These are phyloP conservation scores for Geotrichum citri-aurantii DNA, from an alignment of 1,139 yeast genomes.

Conservation along the genomic window DNA sequence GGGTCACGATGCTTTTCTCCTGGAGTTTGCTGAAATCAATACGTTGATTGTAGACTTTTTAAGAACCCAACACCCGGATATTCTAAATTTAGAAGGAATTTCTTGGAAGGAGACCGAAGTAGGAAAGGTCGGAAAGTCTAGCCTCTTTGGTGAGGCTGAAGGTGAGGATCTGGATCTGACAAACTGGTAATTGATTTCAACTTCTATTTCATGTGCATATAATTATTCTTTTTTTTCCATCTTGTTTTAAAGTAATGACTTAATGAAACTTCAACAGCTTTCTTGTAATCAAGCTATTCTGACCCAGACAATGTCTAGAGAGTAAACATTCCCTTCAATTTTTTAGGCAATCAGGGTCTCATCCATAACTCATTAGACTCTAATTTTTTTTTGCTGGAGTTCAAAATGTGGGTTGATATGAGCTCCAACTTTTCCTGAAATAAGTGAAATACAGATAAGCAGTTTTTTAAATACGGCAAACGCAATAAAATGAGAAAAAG, in stretches of 20 bases:
- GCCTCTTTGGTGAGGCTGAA: conserved; percentile 94
- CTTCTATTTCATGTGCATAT: neutral
- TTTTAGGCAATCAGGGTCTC: too few species aligned
- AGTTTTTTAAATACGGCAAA: too few species aligned
- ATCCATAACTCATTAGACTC: too few species aligned
- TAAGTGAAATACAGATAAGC: too few species aligned
- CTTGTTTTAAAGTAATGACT: neutral
- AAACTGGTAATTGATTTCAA: conserved; percentile 53
- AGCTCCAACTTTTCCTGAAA: neutral
- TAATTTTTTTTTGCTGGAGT: too few species aligned
- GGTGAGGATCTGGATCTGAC: conserved; percentile 53
- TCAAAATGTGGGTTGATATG: neutral
- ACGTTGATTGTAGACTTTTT: conserved; percentile 63
- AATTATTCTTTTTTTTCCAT: neutral
- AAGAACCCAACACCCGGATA: conserved; percentile 49
- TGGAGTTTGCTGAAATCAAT: conserved; percentile 83
- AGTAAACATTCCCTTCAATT: too few species aligned
- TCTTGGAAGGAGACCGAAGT: conserved; percentile 51
- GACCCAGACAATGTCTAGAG: too few species aligned
- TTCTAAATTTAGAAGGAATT: conserved; percentile 46
- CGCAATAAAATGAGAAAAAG: too few species aligned
- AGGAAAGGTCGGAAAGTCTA: conserved; percentile 47
- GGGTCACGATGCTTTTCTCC: conserved; percentile 93
- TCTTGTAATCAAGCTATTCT: too few species aligned
- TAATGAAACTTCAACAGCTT: conserved; percentile 12